These are phyloP conservation scores for Oleoguttula mirabilis DNA, from an alignment of 495 filamentous ascomycete species.

Conservation along the genomic window DNA sequence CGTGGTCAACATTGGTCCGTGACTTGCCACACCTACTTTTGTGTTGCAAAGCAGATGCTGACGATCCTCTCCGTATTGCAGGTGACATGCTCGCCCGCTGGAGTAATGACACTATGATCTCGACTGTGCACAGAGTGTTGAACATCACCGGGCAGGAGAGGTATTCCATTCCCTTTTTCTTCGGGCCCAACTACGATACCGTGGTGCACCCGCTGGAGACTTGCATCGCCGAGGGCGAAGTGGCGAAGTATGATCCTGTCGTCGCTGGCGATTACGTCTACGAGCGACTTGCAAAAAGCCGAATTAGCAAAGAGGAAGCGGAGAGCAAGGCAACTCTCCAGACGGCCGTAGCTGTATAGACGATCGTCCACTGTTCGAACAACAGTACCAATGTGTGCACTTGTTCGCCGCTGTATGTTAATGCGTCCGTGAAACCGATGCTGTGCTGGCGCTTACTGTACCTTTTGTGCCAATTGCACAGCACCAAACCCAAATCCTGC, in stretches of 20 bases:
- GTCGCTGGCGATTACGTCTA: constrained; percentile 1
- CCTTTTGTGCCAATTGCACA: too few species aligned
- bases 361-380: too few species aligned
- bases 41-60: too few species aligned
- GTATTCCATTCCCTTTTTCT: constrained; percentile 22
- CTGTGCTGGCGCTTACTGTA: too few species aligned
- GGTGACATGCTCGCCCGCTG: constrained; percentile 36
- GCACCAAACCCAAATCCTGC: too few species aligned
- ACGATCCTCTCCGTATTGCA: too few species aligned
- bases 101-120: constrained; percentile 18
- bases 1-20: constrained; percentile 46
- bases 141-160: constrained; percentile 13
- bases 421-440: too few species aligned
- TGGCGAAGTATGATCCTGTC: neutral
- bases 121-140: constrained; percentile 19
- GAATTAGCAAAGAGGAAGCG: neutral
- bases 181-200: constrained; percentile 10
- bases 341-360: too few species aligned
- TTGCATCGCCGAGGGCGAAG: neutral
- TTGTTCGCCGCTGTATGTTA: too few species aligned
- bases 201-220: neutral
- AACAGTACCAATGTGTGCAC: too few species aligned
- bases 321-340: neutral
- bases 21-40: too few species aligned
- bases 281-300: neutral